Evolutionary conservation across 2,329 filamentous ascomycete species (phyloP).

Genomic region (Stemphylium beticola): DNA sequence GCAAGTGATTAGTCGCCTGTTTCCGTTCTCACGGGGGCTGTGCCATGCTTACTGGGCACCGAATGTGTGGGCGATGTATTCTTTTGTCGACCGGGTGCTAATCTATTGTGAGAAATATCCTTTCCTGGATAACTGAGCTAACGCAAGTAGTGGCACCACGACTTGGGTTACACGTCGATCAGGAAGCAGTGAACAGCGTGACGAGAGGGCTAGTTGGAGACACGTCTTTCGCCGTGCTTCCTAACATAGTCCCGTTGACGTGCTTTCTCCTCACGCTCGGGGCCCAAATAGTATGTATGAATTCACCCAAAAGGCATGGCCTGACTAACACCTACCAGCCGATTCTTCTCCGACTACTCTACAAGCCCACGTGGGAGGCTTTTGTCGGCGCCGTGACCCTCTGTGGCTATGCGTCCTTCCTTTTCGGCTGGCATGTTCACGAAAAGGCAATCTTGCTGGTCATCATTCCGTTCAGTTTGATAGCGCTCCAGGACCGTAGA

Average conservation of each 20-base stretch:
- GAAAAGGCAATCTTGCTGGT: constrained; percentile 95
- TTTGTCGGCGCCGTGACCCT: constrained; percentile 90
- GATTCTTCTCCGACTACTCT: constrained; percentile 79
- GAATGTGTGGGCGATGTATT: constrained; percentile 97
- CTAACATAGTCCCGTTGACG: constrained; percentile 77
- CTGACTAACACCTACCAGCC: constrained; percentile 27
- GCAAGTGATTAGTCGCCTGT: constrained; percentile 83
- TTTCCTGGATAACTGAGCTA: not conserved
- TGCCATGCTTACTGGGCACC: constrained; percentile 99
- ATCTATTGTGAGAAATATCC: constrained; percentile 72
- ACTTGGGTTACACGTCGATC: constrained; percentile 74
- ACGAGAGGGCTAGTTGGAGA: constrained; percentile 93
- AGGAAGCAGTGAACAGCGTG: constrained; percentile 81
- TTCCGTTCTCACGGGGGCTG: constrained; percentile 90
- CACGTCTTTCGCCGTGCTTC: constrained; percentile 90
- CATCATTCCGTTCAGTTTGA: constrained; percentile 92
- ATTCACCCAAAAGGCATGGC: not conserved
- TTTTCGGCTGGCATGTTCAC: constrained; percentile 98
- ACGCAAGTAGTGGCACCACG: constrained; percentile 73
- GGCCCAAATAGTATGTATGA: constrained; percentile 70
- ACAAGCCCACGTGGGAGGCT: constrained; percentile 80
- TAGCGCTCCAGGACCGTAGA: constrained; percentile 86
- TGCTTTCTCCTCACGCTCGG: constrained; percentile 85
- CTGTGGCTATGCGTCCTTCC: constrained; percentile 93
- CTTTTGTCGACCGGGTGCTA: constrained; percentile 81